These are phyloP conservation scores for Haplosporangium gracile DNA, from an alignment of 192 early-diverging fungal species.

Conservation along the genomic window DNA sequence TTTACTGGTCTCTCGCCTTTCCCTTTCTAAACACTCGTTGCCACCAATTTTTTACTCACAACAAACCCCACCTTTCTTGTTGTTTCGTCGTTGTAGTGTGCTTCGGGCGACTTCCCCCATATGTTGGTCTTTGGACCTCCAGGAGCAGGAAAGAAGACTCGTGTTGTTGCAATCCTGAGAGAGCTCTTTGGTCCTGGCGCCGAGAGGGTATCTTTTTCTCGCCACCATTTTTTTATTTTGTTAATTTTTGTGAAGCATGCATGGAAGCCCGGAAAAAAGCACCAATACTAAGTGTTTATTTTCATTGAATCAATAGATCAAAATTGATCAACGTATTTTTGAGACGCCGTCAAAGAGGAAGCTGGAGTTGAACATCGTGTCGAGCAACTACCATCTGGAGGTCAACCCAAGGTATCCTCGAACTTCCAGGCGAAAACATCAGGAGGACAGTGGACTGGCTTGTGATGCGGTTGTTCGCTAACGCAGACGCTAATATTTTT, in stretches of 20 bases:
- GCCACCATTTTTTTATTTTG: not conserved
- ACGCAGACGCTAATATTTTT: not conserved
- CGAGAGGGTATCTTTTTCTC: conserved; percentile 77
- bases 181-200: conserved; percentile 93
- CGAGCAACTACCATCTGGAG: conserved; percentile 97
- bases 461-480: not conserved
- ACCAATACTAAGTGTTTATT: not conserved
- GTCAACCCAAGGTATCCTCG: conserved; percentile 86
- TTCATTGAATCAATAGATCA: conserved; percentile 69
- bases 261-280: not conserved
- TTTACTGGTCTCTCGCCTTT: not conserved
- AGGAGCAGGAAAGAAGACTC: conserved; percentile 97
- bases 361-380: conserved; percentile 87
- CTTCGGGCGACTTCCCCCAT: conserved; percentile 92
- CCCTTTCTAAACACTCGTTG: not conserved
- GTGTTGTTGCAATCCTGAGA: conserved; percentile 86
- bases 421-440: not conserved
- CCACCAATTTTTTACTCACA: conserved; percentile 17
- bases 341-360: conserved; percentile 88
- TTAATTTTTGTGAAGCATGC: not conserved
- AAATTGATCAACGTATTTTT: conserved; percentile 90
- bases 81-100: conserved; percentile 55
- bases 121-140: conserved; percentile 95
- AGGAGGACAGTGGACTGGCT: not conserved
- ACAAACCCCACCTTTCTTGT: not conserved